Percentiles rank a stretch among this genome's conserved stretches.
Conservation (phyloP, 306 rosid genomes). For the Medicago lupulina region DNA sequence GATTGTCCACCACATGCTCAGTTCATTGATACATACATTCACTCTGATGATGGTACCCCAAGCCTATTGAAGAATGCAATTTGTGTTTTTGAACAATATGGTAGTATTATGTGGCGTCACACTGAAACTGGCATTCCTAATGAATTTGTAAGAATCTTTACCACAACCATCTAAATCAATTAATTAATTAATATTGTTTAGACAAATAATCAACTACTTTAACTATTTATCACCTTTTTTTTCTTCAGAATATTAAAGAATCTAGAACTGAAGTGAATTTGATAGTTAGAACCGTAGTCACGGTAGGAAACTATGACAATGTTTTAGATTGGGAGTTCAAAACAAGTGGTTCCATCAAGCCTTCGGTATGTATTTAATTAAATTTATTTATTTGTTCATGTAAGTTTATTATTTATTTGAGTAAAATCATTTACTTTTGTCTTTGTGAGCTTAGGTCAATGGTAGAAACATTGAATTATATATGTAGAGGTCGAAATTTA, state of each 20-base stretch:
- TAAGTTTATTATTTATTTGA: too few relatives aligned
- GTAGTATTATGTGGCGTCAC: conserved; percentile 51
- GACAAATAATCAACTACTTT: not conserved
- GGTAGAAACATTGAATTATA: too few relatives aligned
- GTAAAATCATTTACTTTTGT: too few relatives aligned
- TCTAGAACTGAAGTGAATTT: conserved; percentile 46
- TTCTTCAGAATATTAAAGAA: conserved; percentile 36
- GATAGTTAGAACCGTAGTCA: conserved; percentile 42
- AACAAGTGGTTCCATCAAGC: conserved; percentile 49
- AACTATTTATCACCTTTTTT: not conserved
- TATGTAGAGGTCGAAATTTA: too few relatives aligned
- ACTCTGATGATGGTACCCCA: conserved; percentile 20
- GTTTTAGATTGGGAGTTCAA: conserved; percentile 55
- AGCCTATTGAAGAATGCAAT: conserved; percentile 25
- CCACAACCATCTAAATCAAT: not conserved
- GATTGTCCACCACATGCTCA: conserved; percentile 51
- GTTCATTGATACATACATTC: conserved; percentile 33
- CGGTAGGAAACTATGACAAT: conserved; percentile 54
- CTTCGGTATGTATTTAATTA: conserved; percentile 17
- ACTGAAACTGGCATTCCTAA: conserved; percentile 46
- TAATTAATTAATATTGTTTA: not conserved
- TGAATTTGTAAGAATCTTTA: conserved; percentile 7
- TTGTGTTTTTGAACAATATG: conserved; percentile 51
- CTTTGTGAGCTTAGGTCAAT: too few relatives aligned
- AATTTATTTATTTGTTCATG: too few relatives aligned